Conservation (phyloP, 805 yeast species). For the Hanseniaspora osmophila region DNA sequence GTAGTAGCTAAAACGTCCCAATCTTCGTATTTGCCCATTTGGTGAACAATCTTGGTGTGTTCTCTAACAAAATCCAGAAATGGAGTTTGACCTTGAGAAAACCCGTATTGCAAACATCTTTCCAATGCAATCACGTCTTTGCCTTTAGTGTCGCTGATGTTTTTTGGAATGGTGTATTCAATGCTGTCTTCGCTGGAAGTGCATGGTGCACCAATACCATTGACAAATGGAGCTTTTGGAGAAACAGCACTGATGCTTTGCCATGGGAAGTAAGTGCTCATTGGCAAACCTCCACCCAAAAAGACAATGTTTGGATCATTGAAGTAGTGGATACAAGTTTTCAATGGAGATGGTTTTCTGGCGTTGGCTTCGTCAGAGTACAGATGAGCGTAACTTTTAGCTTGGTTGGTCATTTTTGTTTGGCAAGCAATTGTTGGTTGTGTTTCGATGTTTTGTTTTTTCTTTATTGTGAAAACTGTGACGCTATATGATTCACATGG, state of each 20-base stretch:
- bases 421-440: background rate
- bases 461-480: too few relatives aligned
- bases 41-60: slow-evolving; percentile 47
- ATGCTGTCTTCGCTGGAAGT: slow-evolving; percentile 23
- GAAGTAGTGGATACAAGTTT: slow-evolving; percentile 69
- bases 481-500: too few relatives aligned
- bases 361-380: slow-evolving; percentile 66
- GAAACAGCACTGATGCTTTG: slow-evolving; percentile 55
- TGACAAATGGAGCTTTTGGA: slow-evolving; percentile 66
- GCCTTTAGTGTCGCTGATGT: slow-evolving; percentile 29
- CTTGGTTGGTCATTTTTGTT: slow-evolving; percentile 14
- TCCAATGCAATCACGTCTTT: slow-evolving; percentile 57
- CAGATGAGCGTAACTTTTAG: slow-evolving; percentile 64
- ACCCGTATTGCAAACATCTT: slow-evolving; percentile 85
- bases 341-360: slow-evolving; percentile 68
- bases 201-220: slow-evolving; percentile 60
- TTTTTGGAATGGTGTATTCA: slow-evolving; percentile 13
- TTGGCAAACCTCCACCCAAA: slow-evolving; percentile 91
- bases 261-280: slow-evolving; percentile 86
- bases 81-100: slow-evolving; percentile 68
- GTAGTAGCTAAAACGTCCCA: slow-evolving; percentile 63
- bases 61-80: slow-evolving; percentile 52
- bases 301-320: slow-evolving; percentile 65
- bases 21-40: slow-evolving; percentile 34
- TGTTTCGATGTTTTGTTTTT: too few relatives aligned